Evolutionary conservation across 2,329 filamentous ascomycete genomes (phyloP).

Genomic region (Trichothecium sympodiale): DNA sequence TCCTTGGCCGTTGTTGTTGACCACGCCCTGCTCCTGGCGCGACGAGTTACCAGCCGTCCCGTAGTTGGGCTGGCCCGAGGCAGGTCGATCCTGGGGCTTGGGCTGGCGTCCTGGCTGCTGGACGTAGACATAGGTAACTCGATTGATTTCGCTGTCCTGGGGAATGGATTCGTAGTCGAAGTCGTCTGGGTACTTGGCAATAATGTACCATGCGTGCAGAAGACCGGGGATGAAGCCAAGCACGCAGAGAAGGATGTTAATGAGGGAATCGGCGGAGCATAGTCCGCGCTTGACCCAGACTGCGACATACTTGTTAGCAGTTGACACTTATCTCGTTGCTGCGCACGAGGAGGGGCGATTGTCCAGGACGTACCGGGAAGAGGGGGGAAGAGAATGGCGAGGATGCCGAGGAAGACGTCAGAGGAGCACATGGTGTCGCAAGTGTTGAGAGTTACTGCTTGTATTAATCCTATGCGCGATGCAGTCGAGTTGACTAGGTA

Average conservation of each 20-base stretch:
- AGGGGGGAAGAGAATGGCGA: conserved; percentile 56
- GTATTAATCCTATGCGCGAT: too few species aligned
- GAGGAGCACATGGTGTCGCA: conserved; percentile 39
- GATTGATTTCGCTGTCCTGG: conserved; percentile 39
- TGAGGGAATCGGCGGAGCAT: conserved; percentile 83
- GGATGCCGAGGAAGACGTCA: conserved; percentile 51
- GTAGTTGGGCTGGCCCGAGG: conserved; percentile 27
- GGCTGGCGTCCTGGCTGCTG: conserved; percentile 11
- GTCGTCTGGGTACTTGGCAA: conserved; percentile 83
- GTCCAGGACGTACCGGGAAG: conserved; percentile 42
- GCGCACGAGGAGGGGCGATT: conserved; percentile 5
- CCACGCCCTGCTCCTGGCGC: conserved; percentile 19
- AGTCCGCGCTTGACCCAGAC: conserved; percentile 96
- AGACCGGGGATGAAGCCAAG: conserved; percentile 78
- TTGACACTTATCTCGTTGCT: too few species aligned
- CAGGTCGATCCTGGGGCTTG: conserved; percentile 16
- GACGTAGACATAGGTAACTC: conserved; percentile 4
- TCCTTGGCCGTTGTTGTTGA: conserved; percentile 26
- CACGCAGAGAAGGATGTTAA: conserved; percentile 84
- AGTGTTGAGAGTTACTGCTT: too few species aligned
- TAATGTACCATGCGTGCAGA: conserved; percentile 96
- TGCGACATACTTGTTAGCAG: conserved; percentile 22
- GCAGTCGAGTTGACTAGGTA: too few species aligned
- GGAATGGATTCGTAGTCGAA: conserved; percentile 56
- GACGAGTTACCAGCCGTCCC: conserved; percentile 24